Percentiles rank a stretch among this genome's conserved stretches.
These are phyloP conservation scores for Linnemannia zychae DNA, from an alignment of 192 early-diverging fungal genomes.

Conservation along the genomic window DNA sequence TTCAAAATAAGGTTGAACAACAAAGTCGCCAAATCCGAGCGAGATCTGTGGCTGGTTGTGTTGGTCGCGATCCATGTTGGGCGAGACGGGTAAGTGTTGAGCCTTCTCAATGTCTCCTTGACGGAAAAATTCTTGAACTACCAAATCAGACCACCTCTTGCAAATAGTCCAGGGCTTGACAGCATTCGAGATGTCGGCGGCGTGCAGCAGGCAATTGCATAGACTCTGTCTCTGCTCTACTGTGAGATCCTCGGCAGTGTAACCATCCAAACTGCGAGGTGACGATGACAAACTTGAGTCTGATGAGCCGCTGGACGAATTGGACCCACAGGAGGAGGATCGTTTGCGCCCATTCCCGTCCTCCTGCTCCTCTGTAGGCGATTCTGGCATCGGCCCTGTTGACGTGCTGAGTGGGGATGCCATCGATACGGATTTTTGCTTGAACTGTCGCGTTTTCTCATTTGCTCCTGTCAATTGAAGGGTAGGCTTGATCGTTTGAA, in stretches of 20 bases:
- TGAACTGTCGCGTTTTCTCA: neutral
- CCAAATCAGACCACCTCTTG: constrained; percentile 91
- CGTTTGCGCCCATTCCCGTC: neutral
- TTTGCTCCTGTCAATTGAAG: neutral
- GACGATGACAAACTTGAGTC: constrained; percentile 27
- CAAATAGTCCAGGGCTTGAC: constrained; percentile 88
- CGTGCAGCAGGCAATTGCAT: constrained; percentile 82
- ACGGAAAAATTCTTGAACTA: constrained; percentile 88
- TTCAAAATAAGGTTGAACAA: constrained; percentile 90
- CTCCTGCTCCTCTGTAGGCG: neutral
- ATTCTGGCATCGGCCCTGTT: neutral
- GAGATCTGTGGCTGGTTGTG: constrained; percentile 82
- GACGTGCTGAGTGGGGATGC: constrained; percentile 22
- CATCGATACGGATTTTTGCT: constrained; percentile 15
- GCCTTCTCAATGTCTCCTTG: constrained; percentile 90
- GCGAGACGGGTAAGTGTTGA: constrained; percentile 82
- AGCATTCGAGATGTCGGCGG: constrained; percentile 92
- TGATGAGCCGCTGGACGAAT: constrained; percentile 6
- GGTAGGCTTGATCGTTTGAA: neutral
- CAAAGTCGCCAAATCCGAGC: constrained; percentile 88
- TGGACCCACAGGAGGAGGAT: constrained; percentile 25
- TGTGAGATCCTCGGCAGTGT: constrained; percentile 12
- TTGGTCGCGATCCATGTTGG: constrained; percentile 89
- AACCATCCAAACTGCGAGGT: constrained; percentile 18
- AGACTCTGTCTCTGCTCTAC: constrained; percentile 71